phyloP scores from a whole-genome alignment of 2,329 filamentous ascomycete genomes.

The Pseudogymnoascus sp. region DNA sequence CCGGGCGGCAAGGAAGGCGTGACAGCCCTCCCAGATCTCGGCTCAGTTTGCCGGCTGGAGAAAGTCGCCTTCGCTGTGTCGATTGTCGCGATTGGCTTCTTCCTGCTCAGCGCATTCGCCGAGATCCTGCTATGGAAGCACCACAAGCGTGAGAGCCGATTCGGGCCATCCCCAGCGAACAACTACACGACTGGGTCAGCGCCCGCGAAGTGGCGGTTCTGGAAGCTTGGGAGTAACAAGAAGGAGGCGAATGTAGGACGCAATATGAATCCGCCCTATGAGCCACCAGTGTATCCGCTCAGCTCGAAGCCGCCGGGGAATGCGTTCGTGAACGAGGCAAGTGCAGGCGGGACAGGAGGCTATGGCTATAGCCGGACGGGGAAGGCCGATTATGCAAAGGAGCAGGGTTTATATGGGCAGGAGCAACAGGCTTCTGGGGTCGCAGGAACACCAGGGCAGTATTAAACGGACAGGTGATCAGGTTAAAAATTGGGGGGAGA shows the following conservation, averaged over 20 bases:
- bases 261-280: not conserved
- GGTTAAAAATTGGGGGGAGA: not conserved
- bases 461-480: not conserved
- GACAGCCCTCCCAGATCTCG: conserved; percentile 32
- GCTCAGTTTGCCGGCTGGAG: conserved; percentile 66
- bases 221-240: not conserved
- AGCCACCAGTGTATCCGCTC: not conserved
- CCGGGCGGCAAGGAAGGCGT: conserved; percentile 28
- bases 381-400: conserved; percentile 1
- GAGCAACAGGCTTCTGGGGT: not conserved
- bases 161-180: conserved; percentile 56
- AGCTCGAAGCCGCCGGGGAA: not conserved
- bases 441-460: conserved; percentile 1
- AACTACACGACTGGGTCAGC: conserved; percentile 56
- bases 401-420: conserved; percentile 2
- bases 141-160: conserved; percentile 67
- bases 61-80: conserved; percentile 69
- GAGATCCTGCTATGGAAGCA: conserved; percentile 61
- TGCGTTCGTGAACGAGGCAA: not conserved
- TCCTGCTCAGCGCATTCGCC: conserved; percentile 61
- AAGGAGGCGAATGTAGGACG: not conserved
- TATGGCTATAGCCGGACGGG: conserved; percentile 3
- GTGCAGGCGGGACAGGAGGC: not conserved
- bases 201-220: conserved; percentile 24
- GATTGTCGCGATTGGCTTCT: conserved; percentile 69